Conservation (phyloP, 352 stramenopile species). For the Globisporangium emineosum region DNA sequence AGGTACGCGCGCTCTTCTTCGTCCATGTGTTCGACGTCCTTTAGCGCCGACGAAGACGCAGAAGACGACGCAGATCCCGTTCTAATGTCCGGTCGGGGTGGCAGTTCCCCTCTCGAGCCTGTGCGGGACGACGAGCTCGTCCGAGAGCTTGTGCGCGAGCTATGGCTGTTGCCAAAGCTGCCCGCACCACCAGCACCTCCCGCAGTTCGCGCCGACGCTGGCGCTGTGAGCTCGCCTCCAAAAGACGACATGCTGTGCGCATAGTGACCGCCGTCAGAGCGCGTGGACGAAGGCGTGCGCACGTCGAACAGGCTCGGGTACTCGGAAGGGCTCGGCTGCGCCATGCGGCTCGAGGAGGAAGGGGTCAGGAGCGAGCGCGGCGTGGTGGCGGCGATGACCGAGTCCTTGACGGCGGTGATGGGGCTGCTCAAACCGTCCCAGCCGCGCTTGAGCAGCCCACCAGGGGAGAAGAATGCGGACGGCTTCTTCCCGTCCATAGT, state of each 20-base stretch:
- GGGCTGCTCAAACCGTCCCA: constrained; percentile 65
- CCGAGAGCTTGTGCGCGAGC: constrained; percentile 33
- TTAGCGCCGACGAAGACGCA: constrained; percentile 15
- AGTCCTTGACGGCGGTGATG: constrained; percentile 60
- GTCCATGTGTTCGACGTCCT: constrained; percentile 30
- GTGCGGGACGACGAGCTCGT: constrained; percentile 28
- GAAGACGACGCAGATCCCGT: constrained; percentile 1
- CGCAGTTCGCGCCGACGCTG: constrained; percentile 32
- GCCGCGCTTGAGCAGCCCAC: constrained; percentile 58
- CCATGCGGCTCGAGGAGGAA: constrained; percentile 31
- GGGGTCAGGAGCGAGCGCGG: constrained; percentile 34
- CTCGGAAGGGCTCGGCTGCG: constrained; percentile 46
- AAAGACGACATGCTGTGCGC: constrained; percentile 17
- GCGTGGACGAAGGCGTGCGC: constrained; percentile 40
- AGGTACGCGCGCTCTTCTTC: constrained; percentile 71
- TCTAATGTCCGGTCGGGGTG: constrained; percentile 7
- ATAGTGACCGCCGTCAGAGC: constrained; percentile 27
- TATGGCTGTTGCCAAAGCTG: constrained; percentile 11
- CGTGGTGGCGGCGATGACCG: constrained; percentile 43
- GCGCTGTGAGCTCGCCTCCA: constrained; percentile 21
- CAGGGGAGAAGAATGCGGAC: constrained; percentile 44
- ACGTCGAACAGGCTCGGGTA: constrained; percentile 79
- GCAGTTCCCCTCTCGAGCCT: constrained; percentile 16
- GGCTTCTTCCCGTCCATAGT: constrained; percentile 38
- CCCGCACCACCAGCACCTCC: background rate